Evolutionary conservation across 2,329 filamentous ascomycete genomes (phyloP).

Genomic region (Volutella citrinella): DNA sequence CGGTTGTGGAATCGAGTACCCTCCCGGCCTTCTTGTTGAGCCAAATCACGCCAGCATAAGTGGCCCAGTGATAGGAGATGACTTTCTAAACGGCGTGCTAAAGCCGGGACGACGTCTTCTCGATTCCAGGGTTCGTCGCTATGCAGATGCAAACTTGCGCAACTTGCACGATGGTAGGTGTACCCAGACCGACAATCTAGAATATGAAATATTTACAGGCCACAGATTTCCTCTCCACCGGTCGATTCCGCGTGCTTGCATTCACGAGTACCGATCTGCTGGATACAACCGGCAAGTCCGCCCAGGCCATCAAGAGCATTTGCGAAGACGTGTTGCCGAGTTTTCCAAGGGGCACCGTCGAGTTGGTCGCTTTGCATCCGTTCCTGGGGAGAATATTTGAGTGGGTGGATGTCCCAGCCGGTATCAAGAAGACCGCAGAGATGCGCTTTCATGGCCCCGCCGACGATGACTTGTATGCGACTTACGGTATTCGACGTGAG

Average conservation of each 20-base stretch:
- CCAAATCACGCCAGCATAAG: neutral
- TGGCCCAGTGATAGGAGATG: neutral
- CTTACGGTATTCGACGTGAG: neutral
- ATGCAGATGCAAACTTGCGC: conserved; percentile 8
- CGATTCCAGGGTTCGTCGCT: conserved; percentile 7
- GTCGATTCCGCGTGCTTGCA: conserved; percentile 7
- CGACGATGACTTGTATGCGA: conserved; percentile 5
- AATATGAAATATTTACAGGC: neutral
- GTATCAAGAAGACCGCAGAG: conserved; percentile 7
- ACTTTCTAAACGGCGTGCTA: conserved; percentile 3
- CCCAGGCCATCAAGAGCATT: neutral
- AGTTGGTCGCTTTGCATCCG: conserved; percentile 8
- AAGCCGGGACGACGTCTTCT: conserved; percentile 6
- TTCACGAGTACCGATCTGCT: conserved; percentile 5
- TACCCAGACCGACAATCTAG: neutral
- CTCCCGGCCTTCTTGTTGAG: conserved; percentile 1
- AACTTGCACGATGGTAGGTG: conserved; percentile 11
- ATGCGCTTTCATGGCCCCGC: conserved; percentile 9
- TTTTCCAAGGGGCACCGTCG: conserved; percentile 4
- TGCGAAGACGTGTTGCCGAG: conserved; percentile 2
- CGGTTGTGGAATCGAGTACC: conserved; percentile 11
- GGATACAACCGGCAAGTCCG: conserved; percentile 3
- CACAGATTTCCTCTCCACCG: conserved; percentile 7
- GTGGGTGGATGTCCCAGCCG: conserved; percentile 7
- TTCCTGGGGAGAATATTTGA: conserved; percentile 7